Evolutionary conservation across 306 rosid species (phyloP), one percentile per base, ranked within the genome.

Genomic region (Cicer arietinum): DNA sequence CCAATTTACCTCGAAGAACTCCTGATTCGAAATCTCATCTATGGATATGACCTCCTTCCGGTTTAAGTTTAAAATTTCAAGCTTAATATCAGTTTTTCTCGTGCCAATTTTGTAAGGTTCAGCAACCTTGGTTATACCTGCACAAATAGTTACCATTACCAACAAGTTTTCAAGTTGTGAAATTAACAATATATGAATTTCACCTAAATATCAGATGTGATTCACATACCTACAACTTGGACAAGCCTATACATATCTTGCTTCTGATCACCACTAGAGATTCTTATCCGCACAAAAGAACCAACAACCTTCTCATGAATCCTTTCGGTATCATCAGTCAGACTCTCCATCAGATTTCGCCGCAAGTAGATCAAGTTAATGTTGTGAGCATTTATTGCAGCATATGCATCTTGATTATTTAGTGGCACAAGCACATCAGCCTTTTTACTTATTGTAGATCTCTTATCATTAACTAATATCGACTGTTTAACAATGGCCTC

Each of bases 191-290:
- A 41, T 17, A 42, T 35, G 75, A 46, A 60, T 60, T 48, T 81
- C 14, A 46, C 68, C 64, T 22, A 18, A 67, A 74, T 53, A 66
- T 20, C 65, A 37, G 56, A 65, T 52, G 67, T 65, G 59, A 46
- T 46, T 67, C 80, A 66, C 37, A 58, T 90, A 92, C 99, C 99
- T 83, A 86, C 87, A 80, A 94, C 92, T 84, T 89, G 97, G 63
- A 90, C 99, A 88, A 94, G 98, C 87, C 99, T 89, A 80, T 92
- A 88, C 80, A 88, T 82, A 58, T 92, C 99, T 61, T 86, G 95
- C 83, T 92, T 94, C 73, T 85, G 85, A 79, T 90, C 98, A 72
- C 83, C 67, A 57, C 81, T 80, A 71, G 91, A 83, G 69, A 90
- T 70, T 87, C 88, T 88, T 79, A 92, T 89, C 79, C 98, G 89